Evolutionary conservation across 2,329 filamentous ascomycete genomes (phyloP), one percentile per base, ranked within the genome.

Genomic region (Ophiostoma triangulosporum): DNA sequence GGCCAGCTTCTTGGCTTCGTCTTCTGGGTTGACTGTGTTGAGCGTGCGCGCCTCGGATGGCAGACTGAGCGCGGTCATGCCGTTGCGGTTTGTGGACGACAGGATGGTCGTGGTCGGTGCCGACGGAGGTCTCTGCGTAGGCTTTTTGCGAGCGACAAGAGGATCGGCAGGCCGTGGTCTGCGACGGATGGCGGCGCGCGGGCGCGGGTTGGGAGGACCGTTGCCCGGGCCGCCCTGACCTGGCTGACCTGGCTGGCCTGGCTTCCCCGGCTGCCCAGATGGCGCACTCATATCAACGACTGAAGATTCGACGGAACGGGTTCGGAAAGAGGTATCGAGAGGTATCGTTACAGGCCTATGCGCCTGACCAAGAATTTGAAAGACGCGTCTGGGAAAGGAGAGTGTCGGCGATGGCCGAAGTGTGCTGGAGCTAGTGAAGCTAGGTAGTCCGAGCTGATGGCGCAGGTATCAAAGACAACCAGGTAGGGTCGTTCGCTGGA

Each of bases 61-160:
- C 4, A 60, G 56, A 20, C 54, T 58, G n/a, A 57, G 48, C 9
- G 56, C 48, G 9, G 56, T 54, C 12, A 57, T 38, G 26, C 54
- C 56, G 11, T 27, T 40, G 11, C 48, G 45, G 36, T 56, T 59
- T 5, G 43, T 43, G 33, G 54, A 50, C 27, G 58, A 60, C 11
- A 60, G 35, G 1, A 59, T 43, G 22, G 51, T 56, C 15, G 36
- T 48, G 17, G 9, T 27, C 1, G 54, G 57, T 0, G 50, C 51
- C 63, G 63, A 31, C 58, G 65, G 65, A 0, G 70, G 69, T 50
- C 68, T 64, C 56, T 63, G 64, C 22, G 64, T 56, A 2, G 71
- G 69, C 58, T 73, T 78, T 62, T 83, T 80, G 45, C 79, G 75
- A 51, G 81, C 73, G 51, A 84, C 79, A 20, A 87, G 69, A 29